These are phyloP conservation scores for Articulospora tetracladia DNA, from an alignment of 495 filamentous ascomycete genomes.

Conservation along the genomic window DNA sequence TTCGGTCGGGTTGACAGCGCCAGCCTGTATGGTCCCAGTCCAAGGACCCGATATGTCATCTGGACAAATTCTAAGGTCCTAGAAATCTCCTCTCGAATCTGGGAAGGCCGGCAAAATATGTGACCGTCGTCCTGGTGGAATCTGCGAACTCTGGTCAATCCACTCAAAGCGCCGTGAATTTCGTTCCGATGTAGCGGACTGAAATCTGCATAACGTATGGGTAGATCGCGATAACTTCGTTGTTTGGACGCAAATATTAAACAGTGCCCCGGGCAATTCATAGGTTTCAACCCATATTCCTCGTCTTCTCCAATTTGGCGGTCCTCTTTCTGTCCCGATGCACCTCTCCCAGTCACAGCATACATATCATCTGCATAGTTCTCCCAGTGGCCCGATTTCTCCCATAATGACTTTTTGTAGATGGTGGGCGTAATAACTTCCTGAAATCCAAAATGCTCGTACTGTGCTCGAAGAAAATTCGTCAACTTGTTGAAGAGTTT, in stretches of 20 bases:
- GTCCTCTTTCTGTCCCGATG: slow-evolving; percentile 38
- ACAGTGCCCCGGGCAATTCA: slow-evolving; percentile 97
- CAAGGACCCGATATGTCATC: slow-evolving; percentile 71
- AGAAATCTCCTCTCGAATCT: slow-evolving; percentile 78
- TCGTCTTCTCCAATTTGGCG: slow-evolving; percentile 53
- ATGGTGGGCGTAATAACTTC: slow-evolving; percentile 93
- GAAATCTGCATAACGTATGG: slow-evolving; percentile 90
- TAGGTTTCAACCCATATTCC: slow-evolving; percentile 89
- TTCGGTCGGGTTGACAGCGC: slow-evolving; percentile 77
- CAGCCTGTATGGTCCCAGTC: slow-evolving; percentile 69
- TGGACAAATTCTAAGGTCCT: slow-evolving; percentile 77
- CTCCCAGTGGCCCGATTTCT: slow-evolving; percentile 84
- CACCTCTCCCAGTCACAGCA: slow-evolving; percentile 65
- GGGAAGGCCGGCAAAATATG: slow-evolving; percentile 84
- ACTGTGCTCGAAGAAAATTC: slow-evolving; percentile 81
- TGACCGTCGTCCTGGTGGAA: slow-evolving; percentile 97
- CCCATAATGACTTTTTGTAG: slow-evolving; percentile 89
- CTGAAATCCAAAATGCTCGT: slow-evolving; percentile 81
- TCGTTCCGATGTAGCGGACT: slow-evolving; percentile 90
- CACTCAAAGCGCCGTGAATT: slow-evolving; percentile 77
- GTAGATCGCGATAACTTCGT: slow-evolving; percentile 77
- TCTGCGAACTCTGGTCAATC: slow-evolving; percentile 82
- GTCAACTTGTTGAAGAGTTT: slow-evolving; percentile 84
- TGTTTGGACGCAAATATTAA: slow-evolving; percentile 71
- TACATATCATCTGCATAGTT: slow-evolving; percentile 97